Percentiles rank a stretch among this genome's conserved stretches.
Conservation (phyloP, 2,329 filamentous ascomycete species). For the Talaromyces pinophilus region DNA sequence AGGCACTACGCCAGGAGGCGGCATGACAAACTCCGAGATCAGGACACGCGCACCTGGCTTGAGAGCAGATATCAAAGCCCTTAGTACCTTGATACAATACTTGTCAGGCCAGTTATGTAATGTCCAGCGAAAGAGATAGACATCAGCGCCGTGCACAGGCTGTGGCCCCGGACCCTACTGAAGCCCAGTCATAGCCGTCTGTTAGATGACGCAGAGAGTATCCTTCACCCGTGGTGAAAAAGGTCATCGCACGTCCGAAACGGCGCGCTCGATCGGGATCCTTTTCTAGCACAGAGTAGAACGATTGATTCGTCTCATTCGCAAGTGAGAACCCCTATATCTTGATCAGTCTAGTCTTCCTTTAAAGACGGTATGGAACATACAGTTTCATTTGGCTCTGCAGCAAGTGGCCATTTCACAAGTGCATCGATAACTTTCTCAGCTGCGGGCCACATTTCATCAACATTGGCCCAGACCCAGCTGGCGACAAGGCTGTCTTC, state of each 20-base stretch:
- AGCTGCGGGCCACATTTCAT: conserved; percentile 17
- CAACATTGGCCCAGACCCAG: conserved; percentile 5
- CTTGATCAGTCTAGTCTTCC: background rate
- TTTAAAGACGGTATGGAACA: background rate
- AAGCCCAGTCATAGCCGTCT: conserved; percentile 16
- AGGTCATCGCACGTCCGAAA: conserved; percentile 18
- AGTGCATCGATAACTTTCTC: conserved; percentile 17
- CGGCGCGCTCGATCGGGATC: conserved; percentile 13
- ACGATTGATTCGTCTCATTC: conserved; percentile 14
- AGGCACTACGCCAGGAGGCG: conserved; percentile 5
- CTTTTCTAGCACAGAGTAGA: conserved; percentile 14
- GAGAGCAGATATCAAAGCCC: conserved; percentile 37
- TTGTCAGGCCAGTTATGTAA: conserved; percentile 46
- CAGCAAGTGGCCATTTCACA: conserved; percentile 16
- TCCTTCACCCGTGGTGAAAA: conserved; percentile 13
- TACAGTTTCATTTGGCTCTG: conserved; percentile 18
- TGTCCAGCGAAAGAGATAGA: conserved; percentile 43
- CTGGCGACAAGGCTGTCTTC: conserved; percentile 7
- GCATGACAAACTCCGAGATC: conserved; percentile 20
- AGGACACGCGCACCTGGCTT: conserved; percentile 27
- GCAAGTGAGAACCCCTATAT: conserved; percentile 16
- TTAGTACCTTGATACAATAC: conserved; percentile 40
- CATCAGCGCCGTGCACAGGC: conserved; percentile 33
- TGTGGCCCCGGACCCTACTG: conserved; percentile 27
- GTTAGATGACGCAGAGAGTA: conserved; percentile 14